Conservation (phyloP, 495 filamentous ascomycete genomes). For the Penicillium cataractarum region DNA sequence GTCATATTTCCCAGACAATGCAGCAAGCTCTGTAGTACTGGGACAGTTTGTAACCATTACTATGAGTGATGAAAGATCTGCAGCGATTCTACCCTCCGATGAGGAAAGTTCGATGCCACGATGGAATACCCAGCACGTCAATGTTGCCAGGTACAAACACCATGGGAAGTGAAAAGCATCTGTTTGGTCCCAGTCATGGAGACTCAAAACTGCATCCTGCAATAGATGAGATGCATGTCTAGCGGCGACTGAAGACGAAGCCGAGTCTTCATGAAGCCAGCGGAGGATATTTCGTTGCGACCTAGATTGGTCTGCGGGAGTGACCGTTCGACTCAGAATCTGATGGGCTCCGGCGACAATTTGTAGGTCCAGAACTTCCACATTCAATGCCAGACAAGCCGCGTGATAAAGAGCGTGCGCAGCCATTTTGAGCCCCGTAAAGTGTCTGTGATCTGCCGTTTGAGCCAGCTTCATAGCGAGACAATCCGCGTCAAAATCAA, state of each 20-base stretch:
- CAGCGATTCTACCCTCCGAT: conserved; percentile 13
- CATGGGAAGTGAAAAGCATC: conserved; percentile 59
- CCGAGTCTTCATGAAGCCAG: conserved; percentile 38
- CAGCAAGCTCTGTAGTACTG: conserved; percentile 28
- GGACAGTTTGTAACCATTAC: conserved; percentile 43
- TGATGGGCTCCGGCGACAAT: conserved; percentile 57
- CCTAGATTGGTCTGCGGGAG: conserved; percentile 46
- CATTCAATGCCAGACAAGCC: conserved; percentile 51
- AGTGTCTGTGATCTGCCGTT: conserved; percentile 35
- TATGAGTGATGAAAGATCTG: conserved; percentile 39
- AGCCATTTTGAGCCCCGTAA: conserved; percentile 45
- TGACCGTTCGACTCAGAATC: conserved; percentile 54
- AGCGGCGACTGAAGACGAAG: conserved; percentile 40
- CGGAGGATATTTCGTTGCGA: conserved; percentile 45
- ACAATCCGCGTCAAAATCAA: conserved; percentile 54
- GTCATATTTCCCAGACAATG: conserved; percentile 36
- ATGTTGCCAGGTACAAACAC: conserved; percentile 58
- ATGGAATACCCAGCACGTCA: conserved; percentile 57
- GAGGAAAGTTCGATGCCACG: conserved; percentile 25
- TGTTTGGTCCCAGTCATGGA: conserved; percentile 53
- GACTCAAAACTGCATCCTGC: conserved; percentile 47
- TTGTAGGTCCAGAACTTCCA: conserved; percentile 58
- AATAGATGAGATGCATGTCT: conserved; percentile 52
- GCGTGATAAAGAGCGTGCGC: conserved; percentile 54
- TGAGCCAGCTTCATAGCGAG: conserved; percentile 38